Evolutionary conservation across 805 yeast species (phyloP).

Genomic region (Isabelozyma heimii): DNA sequence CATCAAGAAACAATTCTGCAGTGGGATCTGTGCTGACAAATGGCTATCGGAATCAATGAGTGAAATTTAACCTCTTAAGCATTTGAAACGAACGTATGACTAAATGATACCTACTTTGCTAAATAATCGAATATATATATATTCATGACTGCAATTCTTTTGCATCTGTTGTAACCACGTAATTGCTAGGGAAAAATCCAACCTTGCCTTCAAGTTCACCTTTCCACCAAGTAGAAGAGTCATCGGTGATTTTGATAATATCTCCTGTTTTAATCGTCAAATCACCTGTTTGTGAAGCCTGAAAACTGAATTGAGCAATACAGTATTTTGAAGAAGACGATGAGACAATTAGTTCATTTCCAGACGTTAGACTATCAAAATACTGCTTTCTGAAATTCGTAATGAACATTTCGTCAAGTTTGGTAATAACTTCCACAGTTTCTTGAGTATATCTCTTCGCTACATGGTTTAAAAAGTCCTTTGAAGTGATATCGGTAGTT

Average conservation of each 20-base stretch:
- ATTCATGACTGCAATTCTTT: too few species aligned
- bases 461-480: not conserved
- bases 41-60: constrained; percentile 13
- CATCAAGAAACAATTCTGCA: constrained; percentile 53
- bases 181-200: constrained; percentile 29
- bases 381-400: constrained; percentile 21
- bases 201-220: constrained; percentile 24
- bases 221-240: constrained; percentile 34
- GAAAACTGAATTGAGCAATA: constrained; percentile 39
- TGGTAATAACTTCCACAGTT: constrained; percentile 5
- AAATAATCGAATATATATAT: too few species aligned
- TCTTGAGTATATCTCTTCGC: constrained; percentile 4
- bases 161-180: constrained; percentile 13
- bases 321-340: constrained; percentile 13
- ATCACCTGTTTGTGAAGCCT: constrained; percentile 38
- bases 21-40: constrained; percentile 42
- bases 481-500: constrained; percentile 2
- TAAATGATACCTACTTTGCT: not conserved
- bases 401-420: constrained; percentile 17
- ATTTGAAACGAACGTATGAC: not conserved
- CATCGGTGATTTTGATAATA: constrained; percentile 33
- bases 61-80: not conserved
- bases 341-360: not conserved
- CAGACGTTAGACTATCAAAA: constrained; percentile 9
- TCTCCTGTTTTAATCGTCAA: constrained; percentile 44